Evolutionary conservation across 2,329 filamentous ascomycete species (phyloP).

Genomic region (Coniosporium tulheliwenetii): DNA sequence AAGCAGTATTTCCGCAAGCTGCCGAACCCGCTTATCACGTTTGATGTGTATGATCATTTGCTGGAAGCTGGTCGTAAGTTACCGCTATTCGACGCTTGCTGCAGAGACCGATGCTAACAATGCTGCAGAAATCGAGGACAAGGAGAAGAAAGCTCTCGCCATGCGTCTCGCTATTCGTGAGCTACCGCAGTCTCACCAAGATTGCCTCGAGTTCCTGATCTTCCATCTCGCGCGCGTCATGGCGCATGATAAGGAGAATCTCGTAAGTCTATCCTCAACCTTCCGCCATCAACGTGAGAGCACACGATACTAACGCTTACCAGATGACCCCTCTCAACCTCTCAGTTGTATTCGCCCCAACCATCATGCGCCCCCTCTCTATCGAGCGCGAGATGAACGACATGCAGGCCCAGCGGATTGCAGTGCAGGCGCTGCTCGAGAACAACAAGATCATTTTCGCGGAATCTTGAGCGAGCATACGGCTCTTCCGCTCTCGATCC

Average conservation of each 20-base stretch:
- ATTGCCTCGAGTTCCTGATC: conserved; percentile 84
- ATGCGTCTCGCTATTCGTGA: conserved; percentile 60
- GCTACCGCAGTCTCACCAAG: conserved; percentile 69
- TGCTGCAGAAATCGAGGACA: conserved; percentile 43
- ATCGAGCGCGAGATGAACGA: conserved; percentile 92
- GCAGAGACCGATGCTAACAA: conserved; percentile 5
- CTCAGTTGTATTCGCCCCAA: conserved; percentile 93
- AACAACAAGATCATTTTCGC: conserved; percentile 68
- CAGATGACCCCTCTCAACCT: conserved; percentile 94
- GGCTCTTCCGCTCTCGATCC: no score
- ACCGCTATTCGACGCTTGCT: no score
- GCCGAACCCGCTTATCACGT: conserved; percentile 78
- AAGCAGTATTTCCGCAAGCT: conserved; percentile 97
- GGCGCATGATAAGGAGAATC: conserved; percentile 64
- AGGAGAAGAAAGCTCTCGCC: conserved; percentile 52
- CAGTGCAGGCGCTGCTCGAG: conserved; percentile 86
- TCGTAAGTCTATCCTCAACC: conserved; percentile 38
- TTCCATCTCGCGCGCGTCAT: conserved; percentile 86
- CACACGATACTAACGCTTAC: background rate
- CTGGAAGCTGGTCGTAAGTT: conserved; percentile 62
- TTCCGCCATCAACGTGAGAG: conserved; percentile 9
- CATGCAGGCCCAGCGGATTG: conserved; percentile 82
- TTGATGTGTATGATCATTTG: conserved; percentile 78
- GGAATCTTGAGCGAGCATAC: background rate
- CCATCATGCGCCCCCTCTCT: conserved; percentile 83